Conservation (phyloP, 169 alveolate genomes). For the Plasmodium vivax region DNA sequence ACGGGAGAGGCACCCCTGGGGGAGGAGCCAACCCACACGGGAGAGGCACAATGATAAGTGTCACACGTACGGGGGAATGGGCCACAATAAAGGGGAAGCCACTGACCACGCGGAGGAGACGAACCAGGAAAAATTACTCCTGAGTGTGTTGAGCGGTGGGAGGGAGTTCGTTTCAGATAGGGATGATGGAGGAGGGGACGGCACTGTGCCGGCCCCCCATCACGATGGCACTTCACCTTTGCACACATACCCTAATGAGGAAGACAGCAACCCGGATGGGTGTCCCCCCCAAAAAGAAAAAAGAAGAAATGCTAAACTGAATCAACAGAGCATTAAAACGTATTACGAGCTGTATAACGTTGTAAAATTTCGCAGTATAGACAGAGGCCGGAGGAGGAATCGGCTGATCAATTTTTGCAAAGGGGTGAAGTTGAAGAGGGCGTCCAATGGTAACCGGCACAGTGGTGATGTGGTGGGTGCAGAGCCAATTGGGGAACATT, state of each 20-base stretch:
- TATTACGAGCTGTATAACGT: constrained; percentile 47
- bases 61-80: background rate
- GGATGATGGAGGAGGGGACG: background rate
- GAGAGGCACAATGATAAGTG: background rate
- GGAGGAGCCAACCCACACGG: background rate
- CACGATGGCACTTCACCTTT: background rate
- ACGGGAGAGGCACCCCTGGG: background rate
- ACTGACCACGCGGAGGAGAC: background rate
- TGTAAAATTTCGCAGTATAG: constrained; percentile 13
- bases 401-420: constrained; percentile 25
- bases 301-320: background rate
- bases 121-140: constrained; percentile 35
- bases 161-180: background rate
- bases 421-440: background rate
- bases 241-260: background rate
- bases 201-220: background rate
- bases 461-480: background rate
- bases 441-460: background rate
- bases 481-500: background rate
- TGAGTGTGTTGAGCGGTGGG: constrained; percentile 1
- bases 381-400: constrained; percentile 3
- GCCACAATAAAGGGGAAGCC: background rate
- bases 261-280: background rate
- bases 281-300: background rate
- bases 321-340: background rate